These are phyloP conservation scores for Aspergillus conjunctus DNA, from an alignment of 495 filamentous ascomycete species.

Conservation along the genomic window DNA sequence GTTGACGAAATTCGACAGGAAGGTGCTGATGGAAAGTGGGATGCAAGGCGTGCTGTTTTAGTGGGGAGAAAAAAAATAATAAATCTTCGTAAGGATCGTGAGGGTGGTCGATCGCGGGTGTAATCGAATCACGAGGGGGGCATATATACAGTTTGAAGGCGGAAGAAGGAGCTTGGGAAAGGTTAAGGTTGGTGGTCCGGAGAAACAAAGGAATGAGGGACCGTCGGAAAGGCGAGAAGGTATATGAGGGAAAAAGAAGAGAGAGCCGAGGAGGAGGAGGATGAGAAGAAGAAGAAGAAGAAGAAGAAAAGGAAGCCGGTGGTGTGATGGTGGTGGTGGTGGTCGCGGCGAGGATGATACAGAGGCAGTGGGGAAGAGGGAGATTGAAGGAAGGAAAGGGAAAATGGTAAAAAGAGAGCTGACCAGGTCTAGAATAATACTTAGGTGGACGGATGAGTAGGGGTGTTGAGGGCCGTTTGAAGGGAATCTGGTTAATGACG, in stretches of 20 bases:
- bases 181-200: slow-evolving; percentile 15
- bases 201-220: slow-evolving; percentile 11
- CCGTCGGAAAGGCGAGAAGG: slow-evolving; percentile 1
- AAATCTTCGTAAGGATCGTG: slow-evolving; percentile 14
- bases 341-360: slow-evolving; percentile 15
- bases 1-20: slow-evolving; percentile 1
- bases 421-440: slow-evolving; percentile 17
- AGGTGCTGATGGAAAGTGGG: slow-evolving; percentile 7
- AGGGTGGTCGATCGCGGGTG: slow-evolving; percentile 15
- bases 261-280: slow-evolving; percentile 12
- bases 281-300: slow-evolving; percentile 18
- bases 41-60: slow-evolving; percentile 18
- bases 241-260: slow-evolving; percentile 7
- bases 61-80: slow-evolving; percentile 8
- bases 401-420: slow-evolving; percentile 14
- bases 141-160: slow-evolving; percentile 16
- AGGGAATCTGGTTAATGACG: slow-evolving; percentile 17
- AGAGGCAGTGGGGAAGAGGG: slow-evolving; percentile 27
- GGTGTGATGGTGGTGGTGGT: slow-evolving; percentile 23
- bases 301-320: slow-evolving; percentile 22
- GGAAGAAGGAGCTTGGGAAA: slow-evolving; percentile 18
- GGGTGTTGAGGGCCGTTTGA: slow-evolving; percentile 1
- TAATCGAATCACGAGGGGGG: slow-evolving; percentile 1
- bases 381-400: slow-evolving; percentile 25
- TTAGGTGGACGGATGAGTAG: background rate